Base-by-base conservation (phyloP, 2,329 filamentous ascomycete genomes). In the Phialophora verrucosa region DNA sequence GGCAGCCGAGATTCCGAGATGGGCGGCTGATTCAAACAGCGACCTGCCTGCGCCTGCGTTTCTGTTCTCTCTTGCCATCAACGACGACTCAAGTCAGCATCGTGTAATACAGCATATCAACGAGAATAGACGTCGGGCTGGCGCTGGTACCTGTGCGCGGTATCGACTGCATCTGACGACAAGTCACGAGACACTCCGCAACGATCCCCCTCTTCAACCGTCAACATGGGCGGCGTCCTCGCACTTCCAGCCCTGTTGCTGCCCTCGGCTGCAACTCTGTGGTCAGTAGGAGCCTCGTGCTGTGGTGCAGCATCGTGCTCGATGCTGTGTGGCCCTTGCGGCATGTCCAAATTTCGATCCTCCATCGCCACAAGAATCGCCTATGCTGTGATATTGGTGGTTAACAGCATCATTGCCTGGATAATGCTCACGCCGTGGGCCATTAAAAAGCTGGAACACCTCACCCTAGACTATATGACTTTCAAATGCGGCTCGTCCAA, bases 341-440 rank as follows among this genome's bases (percentile, higher is more conserved):
- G 95, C 60, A 98, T 97, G 79, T 98, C 94, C 80, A 98, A 97
- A 78, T 98, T 94, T 80, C 92, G 93, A 74, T 98, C 97, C 84
- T 96, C 93, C 81, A 93, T 98, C 81, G 93, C 93, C 64, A 99
- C 95, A 72, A 92, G 95, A 83, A 96, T 98, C 81, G 94, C 91
- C 75, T 97, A 97, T 78, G 93, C 95, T 70, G 87, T 98, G 75
- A 90, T 99, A 69, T 91, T 99, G 63, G 88, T 99, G 72, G 82
- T 98, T 79, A 99, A 99, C 85, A 97, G 94, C 66, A 97, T 98
- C 71, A 78, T 98, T 59, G 94, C 95, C 42, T 99, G 95, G 95
- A 92, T 99, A 73, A 97, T 98, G 92, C 92, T 99, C 81, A 99
- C 95, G 25, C 92, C 93, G 61, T 99, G 95, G 95, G 95, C 95